A percentile compares a stretch with the other conserved stretches of the same genome.
Conservation (phyloP, 2,329 filamentous ascomycete genomes). For the Penicillium sp. region DNA sequence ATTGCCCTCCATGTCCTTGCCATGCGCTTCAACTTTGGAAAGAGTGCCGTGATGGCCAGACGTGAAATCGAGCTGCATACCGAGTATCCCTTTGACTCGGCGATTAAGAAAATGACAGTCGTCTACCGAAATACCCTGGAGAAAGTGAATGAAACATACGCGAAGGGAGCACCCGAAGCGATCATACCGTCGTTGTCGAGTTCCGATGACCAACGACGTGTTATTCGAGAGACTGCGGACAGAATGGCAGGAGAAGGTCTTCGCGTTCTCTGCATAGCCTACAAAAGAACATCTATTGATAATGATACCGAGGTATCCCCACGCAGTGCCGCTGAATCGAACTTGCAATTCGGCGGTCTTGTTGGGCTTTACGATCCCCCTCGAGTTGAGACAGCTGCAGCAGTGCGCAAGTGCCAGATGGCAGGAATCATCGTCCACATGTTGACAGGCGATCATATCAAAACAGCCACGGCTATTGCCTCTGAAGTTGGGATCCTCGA, state of each 20-base stretch:
- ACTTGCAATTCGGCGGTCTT: conserved; percentile 63
- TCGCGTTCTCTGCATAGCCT: conserved; percentile 65
- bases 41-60: conserved; percentile 49
- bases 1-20: conserved; percentile 72
- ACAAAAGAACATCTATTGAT: conserved; percentile 38
- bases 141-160: conserved; percentile 55
- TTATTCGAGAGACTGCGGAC: conserved; percentile 53
- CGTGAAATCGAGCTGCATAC: conserved; percentile 40
- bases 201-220: conserved; percentile 28
- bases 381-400: conserved; percentile 62
- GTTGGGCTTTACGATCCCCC: conserved; percentile 68
- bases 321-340: conserved; percentile 58
- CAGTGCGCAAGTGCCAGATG: conserved; percentile 60
- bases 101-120: conserved; percentile 71
- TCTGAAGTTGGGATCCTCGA: conserved; percentile 63
- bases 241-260: conserved; percentile 65
- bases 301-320: conserved; percentile 43
- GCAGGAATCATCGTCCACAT: conserved; percentile 65
- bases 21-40: conserved; percentile 62
- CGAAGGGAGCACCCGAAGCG: conserved; percentile 68
- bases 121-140: conserved; percentile 54
- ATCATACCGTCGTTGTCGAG: conserved; percentile 50
- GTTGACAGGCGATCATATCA: conserved; percentile 64
- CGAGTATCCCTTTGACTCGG: conserved; percentile 70
- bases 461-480: conserved; percentile 63